Base-by-base conservation (phyloP, 257 asterid genomes). In the Solanum habrochaites region DNA sequence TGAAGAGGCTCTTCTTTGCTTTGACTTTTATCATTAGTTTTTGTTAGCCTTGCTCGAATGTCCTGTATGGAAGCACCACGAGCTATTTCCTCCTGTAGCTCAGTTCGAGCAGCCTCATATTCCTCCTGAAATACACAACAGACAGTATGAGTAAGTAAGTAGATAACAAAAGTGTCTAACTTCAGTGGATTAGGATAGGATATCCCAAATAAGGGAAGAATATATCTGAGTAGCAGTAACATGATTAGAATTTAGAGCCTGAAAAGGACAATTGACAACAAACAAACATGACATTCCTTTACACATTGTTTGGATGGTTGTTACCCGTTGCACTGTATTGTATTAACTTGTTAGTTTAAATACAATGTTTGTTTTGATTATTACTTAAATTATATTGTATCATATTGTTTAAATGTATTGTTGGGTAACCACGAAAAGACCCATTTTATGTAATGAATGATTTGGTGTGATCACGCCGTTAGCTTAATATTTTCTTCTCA, bases 71-170 rank as follows among this genome's bases (percentile, higher is more conserved):
- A 93, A 82, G 91, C 85, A 83, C 99, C 99, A 89, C 91, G 92
- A 29, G 94, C 93, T 87, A 97, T 84, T 91, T 95, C 99, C 89
- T 95, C 98, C 87, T 92, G 82, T 87, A 97, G 93, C 90, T 97
- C 99, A 91, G 58, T 89, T 88, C 99, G 93, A 88, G 99, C 98
- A 3, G 98, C 99, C 92, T 97, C 99, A 80, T 93, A 97, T 91
- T 95, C 99, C 91, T 90, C 96, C 99, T 97, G 72, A 49, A 73
- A 62, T 32, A 21, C 85, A 81, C 11, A 81, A 49, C 43, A 31
- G 21, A 49, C 25, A 81, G 69, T 31, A 81, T 29, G 69, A 18
- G 45, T 29, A 49, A 78, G 47, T 40, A 56, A 62, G 75, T 29
- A 52, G 80, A 67, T n/a, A 47, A 49, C 32, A 75, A 21, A 78